phyloP scores from a whole-genome alignment of 1,284 basidiomycete genomes.

The Irpex sp. region DNA sequence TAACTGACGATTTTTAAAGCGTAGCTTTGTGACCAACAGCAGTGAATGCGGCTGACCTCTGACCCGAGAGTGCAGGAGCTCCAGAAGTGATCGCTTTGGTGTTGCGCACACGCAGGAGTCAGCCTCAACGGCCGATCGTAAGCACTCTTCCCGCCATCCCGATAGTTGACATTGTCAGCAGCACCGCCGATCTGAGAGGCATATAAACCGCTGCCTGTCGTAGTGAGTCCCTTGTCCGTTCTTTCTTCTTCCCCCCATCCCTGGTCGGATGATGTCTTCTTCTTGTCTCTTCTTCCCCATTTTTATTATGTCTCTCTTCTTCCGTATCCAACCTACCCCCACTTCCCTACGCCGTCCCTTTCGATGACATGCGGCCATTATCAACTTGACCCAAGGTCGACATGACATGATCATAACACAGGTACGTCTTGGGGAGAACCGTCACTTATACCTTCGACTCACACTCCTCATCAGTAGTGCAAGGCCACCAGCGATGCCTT shows the following conservation, averaged over 20 bases:
- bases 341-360: background rate
- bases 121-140: background rate
- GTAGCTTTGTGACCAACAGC: too few species aligned
- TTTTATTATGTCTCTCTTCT: background rate
- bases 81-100: too few species aligned
- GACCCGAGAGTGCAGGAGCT: too few species aligned
- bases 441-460: background rate
- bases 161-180: background rate
- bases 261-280: background rate
- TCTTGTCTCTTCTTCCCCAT: background rate
- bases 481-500: background rate
- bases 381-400: too few species aligned
- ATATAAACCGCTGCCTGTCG: background rate
- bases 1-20: too few species aligned
- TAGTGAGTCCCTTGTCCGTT: background rate
- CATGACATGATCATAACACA: too few species aligned
- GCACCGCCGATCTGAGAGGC: background rate
- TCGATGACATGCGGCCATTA: background rate
- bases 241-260: background rate
- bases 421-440: conserved; percentile 13
- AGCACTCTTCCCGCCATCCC: background rate
- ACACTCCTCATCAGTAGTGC: background rate
- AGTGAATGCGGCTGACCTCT: too few species aligned
- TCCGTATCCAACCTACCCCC: background rate
- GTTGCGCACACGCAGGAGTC: background rate